Evolutionary conservation across 805 yeast species (phyloP).

Genomic region (Saturnispora diversa): DNA sequence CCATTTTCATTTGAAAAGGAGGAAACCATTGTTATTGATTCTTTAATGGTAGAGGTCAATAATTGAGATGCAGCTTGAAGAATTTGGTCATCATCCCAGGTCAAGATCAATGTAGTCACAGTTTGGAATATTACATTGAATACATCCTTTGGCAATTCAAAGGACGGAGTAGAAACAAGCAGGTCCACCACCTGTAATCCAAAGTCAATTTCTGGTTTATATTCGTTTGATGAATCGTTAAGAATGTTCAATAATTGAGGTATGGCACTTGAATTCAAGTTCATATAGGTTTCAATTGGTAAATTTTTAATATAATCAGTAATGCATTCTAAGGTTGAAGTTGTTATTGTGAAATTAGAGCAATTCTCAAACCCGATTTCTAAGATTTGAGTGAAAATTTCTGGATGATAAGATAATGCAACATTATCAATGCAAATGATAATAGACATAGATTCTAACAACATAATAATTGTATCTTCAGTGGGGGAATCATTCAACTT

Average conservation of each 20-base stretch:
- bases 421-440: slow-evolving; percentile 43
- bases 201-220: slow-evolving; percentile 51
- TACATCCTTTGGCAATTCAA: slow-evolving; percentile 25
- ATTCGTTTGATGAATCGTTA: slow-evolving; percentile 36
- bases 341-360: slow-evolving; percentile 59
- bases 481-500: slow-evolving; percentile 52
- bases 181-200: slow-evolving; percentile 49
- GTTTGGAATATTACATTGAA: slow-evolving; percentile 38
- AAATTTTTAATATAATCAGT: slow-evolving; percentile 47
- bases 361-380: slow-evolving; percentile 64
- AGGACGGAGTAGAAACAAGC: slow-evolving; percentile 33
- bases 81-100: slow-evolving; percentile 64
- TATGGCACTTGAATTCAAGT: slow-evolving; percentile 43
- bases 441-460: slow-evolving; percentile 61
- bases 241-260: slow-evolving; percentile 41
- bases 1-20: slow-evolving; percentile 20
- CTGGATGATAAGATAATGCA: slow-evolving; percentile 26
- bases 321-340: slow-evolving; percentile 64
- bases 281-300: slow-evolving; percentile 36
- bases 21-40: slow-evolving; percentile 18
- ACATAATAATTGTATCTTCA: slow-evolving; percentile 70
- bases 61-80: slow-evolving; percentile 73
- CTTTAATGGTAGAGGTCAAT: slow-evolving; percentile 49
- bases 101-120: slow-evolving; percentile 33
- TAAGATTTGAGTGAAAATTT: slow-evolving; percentile 48